Evolutionary conservation across 352 stramenopile genomes (phyloP).

Genomic region (Pythium aphanidermatum): DNA sequence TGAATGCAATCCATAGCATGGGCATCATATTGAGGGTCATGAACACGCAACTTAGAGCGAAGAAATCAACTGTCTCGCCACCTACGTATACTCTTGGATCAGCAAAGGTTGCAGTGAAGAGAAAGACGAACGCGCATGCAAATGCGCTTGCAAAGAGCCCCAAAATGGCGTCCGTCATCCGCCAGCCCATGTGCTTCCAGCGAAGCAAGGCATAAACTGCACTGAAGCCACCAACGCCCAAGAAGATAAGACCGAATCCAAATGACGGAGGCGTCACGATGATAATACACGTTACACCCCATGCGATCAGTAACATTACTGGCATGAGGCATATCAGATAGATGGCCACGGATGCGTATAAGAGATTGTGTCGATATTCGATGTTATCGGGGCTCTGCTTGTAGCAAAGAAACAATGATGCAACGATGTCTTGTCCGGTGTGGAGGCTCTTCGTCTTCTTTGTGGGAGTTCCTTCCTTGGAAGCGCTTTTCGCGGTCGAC

Average conservation of each 20-base stretch:
- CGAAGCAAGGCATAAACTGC: slow-evolving; percentile 45
- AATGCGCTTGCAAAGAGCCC: slow-evolving; percentile 46
- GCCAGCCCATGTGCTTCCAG: slow-evolving; percentile 74
- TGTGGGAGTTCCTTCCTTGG: neutral
- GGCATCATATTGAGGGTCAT: slow-evolving; percentile 87
- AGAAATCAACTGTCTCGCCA: slow-evolving; percentile 66
- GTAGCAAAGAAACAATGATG: slow-evolving; percentile 76
- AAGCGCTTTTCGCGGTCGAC: neutral
- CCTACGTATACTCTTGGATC: slow-evolving; percentile 68
- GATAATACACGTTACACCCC: slow-evolving; percentile 64
- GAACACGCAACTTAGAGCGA: slow-evolving; percentile 71
- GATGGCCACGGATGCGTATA: slow-evolving; percentile 59
- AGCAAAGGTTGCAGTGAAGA: slow-evolving; percentile 76
- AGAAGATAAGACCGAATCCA: slow-evolving; percentile 74
- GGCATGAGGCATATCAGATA: slow-evolving; percentile 48
- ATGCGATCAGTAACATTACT: slow-evolving; percentile 56
- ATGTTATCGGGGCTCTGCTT: slow-evolving; percentile 50
- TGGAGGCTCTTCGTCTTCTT: slow-evolving; percentile 19
- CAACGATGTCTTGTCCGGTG: slow-evolving; percentile 44
- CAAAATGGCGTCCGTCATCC: slow-evolving; percentile 64
- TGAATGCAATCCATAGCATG: slow-evolving; percentile 89
- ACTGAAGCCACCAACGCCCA: slow-evolving; percentile 44
- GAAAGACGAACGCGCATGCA: slow-evolving; percentile 61
- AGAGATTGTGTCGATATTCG: slow-evolving; percentile 72
- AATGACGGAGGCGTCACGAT: slow-evolving; percentile 69